These are phyloP conservation scores for Circinella umbellata DNA, from an alignment of 371 early-diverging fungal genomes.

Conservation along the genomic window DNA sequence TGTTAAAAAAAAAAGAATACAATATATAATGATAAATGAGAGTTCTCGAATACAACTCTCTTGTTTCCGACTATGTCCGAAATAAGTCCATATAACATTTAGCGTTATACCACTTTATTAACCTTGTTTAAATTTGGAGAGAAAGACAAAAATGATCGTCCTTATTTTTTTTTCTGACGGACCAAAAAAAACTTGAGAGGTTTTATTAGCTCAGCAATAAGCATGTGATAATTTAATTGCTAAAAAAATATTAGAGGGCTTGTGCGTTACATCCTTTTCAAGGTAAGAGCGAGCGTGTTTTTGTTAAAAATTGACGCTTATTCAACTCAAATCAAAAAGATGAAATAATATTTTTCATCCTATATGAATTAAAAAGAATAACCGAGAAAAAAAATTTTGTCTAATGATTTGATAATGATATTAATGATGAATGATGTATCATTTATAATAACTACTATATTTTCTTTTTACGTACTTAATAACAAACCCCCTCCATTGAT, in stretches of 20 bases:
- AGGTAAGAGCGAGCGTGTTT: slow-evolving; percentile 11
- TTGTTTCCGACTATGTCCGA: neutral
- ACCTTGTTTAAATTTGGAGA: neutral
- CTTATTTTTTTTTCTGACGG: too few relatives aligned
- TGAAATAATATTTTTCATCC: too few relatives aligned
- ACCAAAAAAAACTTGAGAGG: neutral
- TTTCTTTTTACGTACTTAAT: too few relatives aligned
- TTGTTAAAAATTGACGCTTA: neutral
- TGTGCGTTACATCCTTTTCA: slow-evolving; percentile 17
- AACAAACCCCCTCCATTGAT: too few relatives aligned
- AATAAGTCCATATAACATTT: neutral
- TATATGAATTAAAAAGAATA: too few relatives aligned
- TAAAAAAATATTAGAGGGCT: neutral
- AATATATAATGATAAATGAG: too few relatives aligned
- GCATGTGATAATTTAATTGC: slow-evolving; percentile 14
- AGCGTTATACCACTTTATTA: neutral
- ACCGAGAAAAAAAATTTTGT: too few relatives aligned
- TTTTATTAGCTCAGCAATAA: slow-evolving; percentile 7
- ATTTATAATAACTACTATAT: too few relatives aligned
- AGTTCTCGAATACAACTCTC: neutral
- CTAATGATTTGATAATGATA: too few relatives aligned
- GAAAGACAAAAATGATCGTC: neutral
- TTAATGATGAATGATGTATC: too few relatives aligned
- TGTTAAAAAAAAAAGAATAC: too few relatives aligned
- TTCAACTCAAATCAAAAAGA: slow-evolving; percentile 10